Evolutionary conservation across 345 rosid genomes (phyloP), one percentile per base, ranked within the genome.

Genomic region (Hibiscus trionum): DNA sequence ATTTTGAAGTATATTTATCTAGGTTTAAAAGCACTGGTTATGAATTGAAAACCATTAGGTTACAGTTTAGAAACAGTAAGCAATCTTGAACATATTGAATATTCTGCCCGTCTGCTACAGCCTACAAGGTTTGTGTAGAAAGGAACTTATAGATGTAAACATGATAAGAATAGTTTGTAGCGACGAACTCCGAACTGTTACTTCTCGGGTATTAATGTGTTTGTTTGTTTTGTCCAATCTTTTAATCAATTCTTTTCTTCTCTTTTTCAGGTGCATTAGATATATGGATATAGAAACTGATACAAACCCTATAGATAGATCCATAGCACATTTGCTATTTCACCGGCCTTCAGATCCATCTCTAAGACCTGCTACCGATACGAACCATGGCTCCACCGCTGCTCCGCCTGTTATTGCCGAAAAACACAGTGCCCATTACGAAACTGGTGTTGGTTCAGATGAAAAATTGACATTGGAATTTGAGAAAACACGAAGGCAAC

Each of bases 301-400:
- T 75, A 91, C 96, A 53, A 93, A 93, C 78, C 98, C 98, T 35
- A 93, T 93, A 69, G 98, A 93, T 80, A 90, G 98, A 75, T 87
- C 98, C 56, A 86, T 93, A 67, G 98, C 98, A 16, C 98, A 93
- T 78, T 70, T 93, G 16, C 82, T 93, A 80, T 93, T 93, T 77
- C 98, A 93, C 82, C 84, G 97, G 73, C 96, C 98, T 11, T 78
- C 87, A 8, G 91, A 89, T 78, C 82, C 82, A 14, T 85, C 93
- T 12, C 55, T 74, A 35, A 31, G 79, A 73, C 81, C 85, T n/a
- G 70, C 79, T 15, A 81, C 60, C 11, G 79, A 84, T 63, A 73
- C 78, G 95, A 72, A 85, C 70, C 86, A 77, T 58, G 83, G 83
- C 55, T 86, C 91, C 52, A 71, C 66, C 55, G 69, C 71, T 47